Evolutionary conservation across 148 eudicot genomes (phyloP), one percentile per base, ranked within the genome.

Genomic region (Mesembryanthemum crystallinum): DNA sequence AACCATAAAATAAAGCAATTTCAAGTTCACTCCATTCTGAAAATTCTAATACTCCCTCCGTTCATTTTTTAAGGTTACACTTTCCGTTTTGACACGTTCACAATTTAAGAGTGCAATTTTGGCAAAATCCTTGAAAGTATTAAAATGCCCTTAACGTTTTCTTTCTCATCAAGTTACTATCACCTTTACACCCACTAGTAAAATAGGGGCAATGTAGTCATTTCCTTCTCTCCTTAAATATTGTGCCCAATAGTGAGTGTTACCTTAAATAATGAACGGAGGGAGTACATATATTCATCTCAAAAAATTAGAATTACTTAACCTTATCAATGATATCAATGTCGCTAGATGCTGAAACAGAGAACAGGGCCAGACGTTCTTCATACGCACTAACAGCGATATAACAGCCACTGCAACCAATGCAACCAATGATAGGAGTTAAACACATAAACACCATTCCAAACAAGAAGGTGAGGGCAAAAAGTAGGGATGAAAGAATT

Each of bases 331-430:
- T 83, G 76, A 94, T 82, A 81, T 90, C 89, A 67, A 73, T 76
- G 66, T 88, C 88, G 52, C 80, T 73, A 58, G 87, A 83, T 74
- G 75, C 82, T 75, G 97, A 87, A 76, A 92, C 79, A 43, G 93
- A 87, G 76, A 94, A 90, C 73, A 94, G 83, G 72, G 92, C 90
- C 82, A 94, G 72, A 18, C 76, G 93, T 73, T 89, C 92, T 82
- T 90, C 91, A 76, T 86, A 89, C 15, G 97, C 97, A 84, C 96
- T 83, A 74, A 82, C 91, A 78, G 98, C 97, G 79, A 94, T 84
- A 82, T 85, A 94, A 76, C 87, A 82, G 69, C 97, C 97, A 81
- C 98, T 94, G 88, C 77, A 88, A 76, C 83, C 64, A 76, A 75
- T 94, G 88, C 77, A 88, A 76, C 83, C 64, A 76, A 75, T 57